These are phyloP conservation scores for Ephemerocybe angulata DNA, from an alignment of 768 basidiomycete species.

Conservation along the genomic window DNA sequence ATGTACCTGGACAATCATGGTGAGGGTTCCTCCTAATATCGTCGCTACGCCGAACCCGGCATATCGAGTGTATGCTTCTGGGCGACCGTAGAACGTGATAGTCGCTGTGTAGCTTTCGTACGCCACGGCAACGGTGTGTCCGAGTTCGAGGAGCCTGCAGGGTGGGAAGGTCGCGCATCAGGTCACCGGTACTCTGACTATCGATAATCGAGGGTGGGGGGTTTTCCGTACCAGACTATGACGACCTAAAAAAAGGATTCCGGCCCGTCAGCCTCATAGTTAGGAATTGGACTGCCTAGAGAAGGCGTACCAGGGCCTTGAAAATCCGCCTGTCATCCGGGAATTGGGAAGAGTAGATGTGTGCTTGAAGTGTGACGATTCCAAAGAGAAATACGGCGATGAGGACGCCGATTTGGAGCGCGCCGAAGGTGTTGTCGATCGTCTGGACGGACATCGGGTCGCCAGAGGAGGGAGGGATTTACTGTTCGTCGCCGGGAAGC, in stretches of 20 bases:
- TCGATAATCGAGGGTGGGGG: too few species aligned
- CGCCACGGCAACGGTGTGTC: constrained; percentile 24
- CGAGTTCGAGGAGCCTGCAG: constrained; percentile 24
- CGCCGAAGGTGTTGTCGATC: constrained; percentile 14
- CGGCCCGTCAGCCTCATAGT: not conserved
- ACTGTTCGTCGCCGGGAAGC: too few species aligned
- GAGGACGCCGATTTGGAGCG: constrained; percentile 16
- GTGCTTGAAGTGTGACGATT: constrained; percentile 12
- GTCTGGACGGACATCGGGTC: not conserved
- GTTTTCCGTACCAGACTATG: not conserved
- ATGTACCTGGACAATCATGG: constrained; percentile 26
- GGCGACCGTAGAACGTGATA: constrained; percentile 22
- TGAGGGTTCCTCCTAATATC: constrained; percentile 27
- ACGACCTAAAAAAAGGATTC: not conserved
- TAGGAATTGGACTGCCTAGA: not conserved
- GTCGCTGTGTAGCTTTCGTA: constrained; percentile 30
- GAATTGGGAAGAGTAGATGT: constrained; percentile 12
- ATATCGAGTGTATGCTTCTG: constrained; percentile 20
- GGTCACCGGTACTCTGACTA: too few species aligned
- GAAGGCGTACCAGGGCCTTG: not conserved
- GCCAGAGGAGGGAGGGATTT: not conserved
- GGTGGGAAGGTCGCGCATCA: too few species aligned
- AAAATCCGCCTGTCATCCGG: constrained; percentile 7
- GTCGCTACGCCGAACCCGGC: constrained; percentile 18
- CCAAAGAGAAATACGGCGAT: constrained; percentile 17